Evolutionary conservation across 108 stramenopile species (phyloP).

Genomic region (Stephanodiscus minutulus): DNA sequence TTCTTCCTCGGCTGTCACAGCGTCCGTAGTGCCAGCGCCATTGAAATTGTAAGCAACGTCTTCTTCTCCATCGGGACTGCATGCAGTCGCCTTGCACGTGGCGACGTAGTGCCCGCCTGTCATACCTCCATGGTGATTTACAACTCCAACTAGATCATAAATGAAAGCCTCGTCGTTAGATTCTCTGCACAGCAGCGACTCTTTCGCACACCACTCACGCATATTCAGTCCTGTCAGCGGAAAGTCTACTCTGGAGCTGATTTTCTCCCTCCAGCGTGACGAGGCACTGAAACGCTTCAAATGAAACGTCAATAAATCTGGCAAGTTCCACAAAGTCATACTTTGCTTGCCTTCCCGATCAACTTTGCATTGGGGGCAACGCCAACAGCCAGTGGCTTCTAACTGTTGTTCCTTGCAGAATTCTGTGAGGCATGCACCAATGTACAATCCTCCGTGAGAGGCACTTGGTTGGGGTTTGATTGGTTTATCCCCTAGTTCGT

Average conservation of each 20-base stretch:
- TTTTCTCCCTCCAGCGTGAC: conserved; percentile 92
- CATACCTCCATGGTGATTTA: conserved; percentile 96
- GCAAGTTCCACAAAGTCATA: conserved; percentile 89
- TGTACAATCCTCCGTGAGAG: conserved; percentile 59
- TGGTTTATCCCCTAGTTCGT: conserved; percentile 13
- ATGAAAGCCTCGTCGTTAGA: conserved; percentile 52
- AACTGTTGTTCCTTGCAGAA: conserved; percentile 88
- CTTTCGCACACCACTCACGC: conserved; percentile 74
- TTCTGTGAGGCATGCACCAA: conserved; percentile 84
- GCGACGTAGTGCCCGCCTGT: conserved; percentile 98
- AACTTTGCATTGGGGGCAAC: conserved; percentile 87
- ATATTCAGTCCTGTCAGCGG: conserved; percentile 91
- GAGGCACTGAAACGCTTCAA: conserved; percentile 95
- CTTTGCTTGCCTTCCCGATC: conserved; percentile 84
- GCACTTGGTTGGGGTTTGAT: conserved; percentile 47
- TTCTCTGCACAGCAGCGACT: conserved; percentile 57
- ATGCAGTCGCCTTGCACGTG: conserved; percentile 84
- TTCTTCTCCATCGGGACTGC: conserved; percentile 82
- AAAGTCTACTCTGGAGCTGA: conserved; percentile 92
- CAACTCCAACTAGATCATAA: conserved; percentile 92
- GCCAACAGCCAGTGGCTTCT: conserved; percentile 71
- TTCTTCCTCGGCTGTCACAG: conserved; percentile 49
- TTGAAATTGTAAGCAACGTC: conserved; percentile 83
- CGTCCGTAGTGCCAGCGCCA: conserved; percentile 52
- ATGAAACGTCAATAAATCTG: conserved; percentile 91